A percentile compares a stretch with the other conserved stretches of the same genome.
phyloP scores from a whole-genome alignment of 257 asterid genomes.

The Marsdenia floribunda region DNA sequence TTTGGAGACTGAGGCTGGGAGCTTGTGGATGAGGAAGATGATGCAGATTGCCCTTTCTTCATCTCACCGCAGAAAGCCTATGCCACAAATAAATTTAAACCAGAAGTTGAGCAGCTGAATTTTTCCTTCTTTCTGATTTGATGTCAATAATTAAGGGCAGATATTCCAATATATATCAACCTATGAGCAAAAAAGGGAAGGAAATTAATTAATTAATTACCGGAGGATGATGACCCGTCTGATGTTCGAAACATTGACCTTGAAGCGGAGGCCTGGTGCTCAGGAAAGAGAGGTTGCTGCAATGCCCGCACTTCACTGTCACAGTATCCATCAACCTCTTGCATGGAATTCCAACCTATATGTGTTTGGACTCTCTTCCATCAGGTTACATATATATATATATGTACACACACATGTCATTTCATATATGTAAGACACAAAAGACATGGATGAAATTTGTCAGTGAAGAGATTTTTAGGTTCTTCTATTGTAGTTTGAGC shows the following conservation, averaged over 20 bases:
- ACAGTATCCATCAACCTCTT: conserved; percentile 91
- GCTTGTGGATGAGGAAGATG: conserved; percentile 61
- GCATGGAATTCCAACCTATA: conserved; percentile 84
- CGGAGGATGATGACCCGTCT: conserved; percentile 20
- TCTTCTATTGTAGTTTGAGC: not conserved
- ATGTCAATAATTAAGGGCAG: no score
- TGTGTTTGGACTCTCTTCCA: no score
- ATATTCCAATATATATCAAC: not conserved
- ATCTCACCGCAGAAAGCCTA: conserved; percentile 52
- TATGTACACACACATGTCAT: not conserved
- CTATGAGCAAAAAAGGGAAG: not conserved
- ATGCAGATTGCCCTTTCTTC: conserved; percentile 58
- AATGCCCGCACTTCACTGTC: conserved; percentile 97
- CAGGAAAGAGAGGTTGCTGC: conserved; percentile 86
- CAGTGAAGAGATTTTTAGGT: not conserved
- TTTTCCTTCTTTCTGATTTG: no score
- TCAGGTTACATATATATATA: no score
- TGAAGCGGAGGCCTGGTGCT: conserved; percentile 65
- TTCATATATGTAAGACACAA: not conserved
- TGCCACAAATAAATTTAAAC: no score
- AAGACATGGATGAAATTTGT: not conserved
- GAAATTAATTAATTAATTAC: conserved; percentile 11
- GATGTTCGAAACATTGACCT: conserved; percentile 63
- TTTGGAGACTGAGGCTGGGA: conserved; percentile 61
- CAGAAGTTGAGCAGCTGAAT: no score